Percentiles rank a stretch among this genome's conserved stretches.
These are phyloP conservation scores for Trichosporon coremiiforme DNA, from an alignment of 1,284 basidiomycete genomes.

Conservation along the genomic window DNA sequence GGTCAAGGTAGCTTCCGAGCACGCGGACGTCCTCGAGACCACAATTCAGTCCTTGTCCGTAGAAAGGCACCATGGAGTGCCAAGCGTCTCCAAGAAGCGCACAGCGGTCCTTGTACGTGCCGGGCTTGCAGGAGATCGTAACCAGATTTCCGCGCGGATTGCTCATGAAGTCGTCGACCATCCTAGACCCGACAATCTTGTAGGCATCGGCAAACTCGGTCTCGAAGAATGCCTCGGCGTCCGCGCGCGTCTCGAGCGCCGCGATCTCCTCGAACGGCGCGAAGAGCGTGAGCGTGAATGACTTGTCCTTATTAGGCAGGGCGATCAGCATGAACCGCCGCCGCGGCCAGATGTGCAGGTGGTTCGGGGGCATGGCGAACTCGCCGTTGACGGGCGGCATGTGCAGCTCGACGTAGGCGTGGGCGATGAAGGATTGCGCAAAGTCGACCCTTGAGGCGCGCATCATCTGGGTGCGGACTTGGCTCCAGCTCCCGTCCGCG, in stretches of 20 bases:
- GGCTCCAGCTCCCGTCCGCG: constrained; percentile 84
- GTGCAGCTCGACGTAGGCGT: constrained; percentile 94
- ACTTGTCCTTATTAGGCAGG: constrained; percentile 78
- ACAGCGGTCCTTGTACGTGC: constrained; percentile 85
- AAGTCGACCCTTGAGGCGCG: constrained; percentile 87
- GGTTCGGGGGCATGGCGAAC: constrained; percentile 89
- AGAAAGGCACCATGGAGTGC: constrained; percentile 94
- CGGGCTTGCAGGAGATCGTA: constrained; percentile 84
- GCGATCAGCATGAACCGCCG: constrained; percentile 99
- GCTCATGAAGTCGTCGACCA: constrained; percentile 73
- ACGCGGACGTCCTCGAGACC: constrained; percentile 96
- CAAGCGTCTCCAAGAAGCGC: constrained; percentile 91
- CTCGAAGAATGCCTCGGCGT: constrained; percentile 75
- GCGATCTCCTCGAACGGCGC: constrained; percentile 80
- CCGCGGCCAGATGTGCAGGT: constrained; percentile 98
- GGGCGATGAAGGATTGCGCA: constrained; percentile 88
- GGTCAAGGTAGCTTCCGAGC: constrained; percentile 72
- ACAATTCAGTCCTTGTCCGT: constrained; percentile 98
- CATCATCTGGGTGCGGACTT: constrained; percentile 85
- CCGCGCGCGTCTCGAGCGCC: constrained; percentile 64
- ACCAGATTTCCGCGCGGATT: constrained; percentile 89
- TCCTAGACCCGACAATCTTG: constrained; percentile 75
- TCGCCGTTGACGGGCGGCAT: constrained; percentile 71
- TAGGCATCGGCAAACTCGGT: constrained; percentile 85
- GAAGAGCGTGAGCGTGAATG: constrained; percentile 75